phyloP scores from a whole-genome alignment of 2,329 filamentous ascomycete genomes.

The Geosmithia flava region DNA sequence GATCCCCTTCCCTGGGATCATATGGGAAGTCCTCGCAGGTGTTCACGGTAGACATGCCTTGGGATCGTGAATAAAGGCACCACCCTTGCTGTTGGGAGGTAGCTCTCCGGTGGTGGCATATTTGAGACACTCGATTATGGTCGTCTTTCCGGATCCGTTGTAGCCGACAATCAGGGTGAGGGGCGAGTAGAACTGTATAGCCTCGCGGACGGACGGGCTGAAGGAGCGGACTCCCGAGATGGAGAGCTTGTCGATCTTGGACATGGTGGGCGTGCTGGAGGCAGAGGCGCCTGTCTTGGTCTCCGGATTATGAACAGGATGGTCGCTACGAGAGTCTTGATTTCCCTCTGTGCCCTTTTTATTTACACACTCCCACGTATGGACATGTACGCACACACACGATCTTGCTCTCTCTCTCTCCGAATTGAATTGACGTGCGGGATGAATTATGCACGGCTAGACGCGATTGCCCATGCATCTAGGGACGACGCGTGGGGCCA shows the following conservation, averaged over 20 bases:
- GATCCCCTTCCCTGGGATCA: no score
- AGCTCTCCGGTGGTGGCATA: constrained; percentile 93
- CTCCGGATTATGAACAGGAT: constrained; percentile 1
- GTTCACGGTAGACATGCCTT: constrained; percentile 37
- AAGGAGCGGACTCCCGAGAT: constrained; percentile 82
- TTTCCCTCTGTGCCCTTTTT: neutral
- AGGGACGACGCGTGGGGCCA: neutral
- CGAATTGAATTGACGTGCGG: neutral
- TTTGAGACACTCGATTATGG: constrained; percentile 96
- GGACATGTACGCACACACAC: no score
- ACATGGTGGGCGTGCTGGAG: constrained; percentile 29
- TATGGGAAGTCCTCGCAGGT: neutral
- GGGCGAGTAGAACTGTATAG: constrained; percentile 78
- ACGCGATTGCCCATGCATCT: neutral
- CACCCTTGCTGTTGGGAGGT: constrained; percentile 80
- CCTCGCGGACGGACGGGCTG: constrained; percentile 60
- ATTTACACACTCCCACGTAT: neutral
- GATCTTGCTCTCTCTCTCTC: neutral
- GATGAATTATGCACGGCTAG: neutral
- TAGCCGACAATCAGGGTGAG: constrained; percentile 93
- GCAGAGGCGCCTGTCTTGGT: neutral
- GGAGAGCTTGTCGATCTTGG: constrained; percentile 79
- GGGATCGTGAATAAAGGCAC: constrained; percentile 96
- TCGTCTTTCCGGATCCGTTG: constrained; percentile 97
- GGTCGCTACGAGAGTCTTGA: neutral